Evolutionary conservation across 2,329 filamentous ascomycete genomes (phyloP), one percentile per base, ranked within the genome.

Genomic region (Curvularia spicifera): DNA sequence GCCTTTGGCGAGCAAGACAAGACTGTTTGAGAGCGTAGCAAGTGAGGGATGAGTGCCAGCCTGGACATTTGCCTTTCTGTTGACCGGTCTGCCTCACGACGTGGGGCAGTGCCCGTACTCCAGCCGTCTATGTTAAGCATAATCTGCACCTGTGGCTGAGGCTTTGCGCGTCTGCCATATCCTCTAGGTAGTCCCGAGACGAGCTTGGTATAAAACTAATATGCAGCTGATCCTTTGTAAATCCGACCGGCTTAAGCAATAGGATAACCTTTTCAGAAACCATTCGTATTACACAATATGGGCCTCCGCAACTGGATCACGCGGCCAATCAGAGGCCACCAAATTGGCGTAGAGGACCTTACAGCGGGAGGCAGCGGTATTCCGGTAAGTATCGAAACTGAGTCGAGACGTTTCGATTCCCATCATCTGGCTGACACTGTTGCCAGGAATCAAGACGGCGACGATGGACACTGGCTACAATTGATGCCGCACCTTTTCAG

Each of bases 401-500:
- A 26, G 40, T 43, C 13, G 22, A 43, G 7, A 7, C 8, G 26
- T 43, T 12, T 26, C 6, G 8, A 15, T 43, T 18, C 15, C 6
- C n/a, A 9, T 18, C 22, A n/a, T 15, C 4, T 29, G 22, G 29
- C 52, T 59, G 4, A 59, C 13, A 10, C 0, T 33, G 10, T 29
- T 20, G 9, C 29, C 12, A 57, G 72, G 66, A 67, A 43, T 56
- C 63, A 29, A 70, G 69, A 56, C 69, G 71, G 18, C 67, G 72
- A 6, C 60, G 66, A 66, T 75, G 72, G 72, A 68, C 66, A 7
- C 68, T 75, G 7, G 66, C 72, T 43, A 74, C 71, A 7, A 75
- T 75, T 43, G 72, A 75, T 59, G 61, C 66, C 7, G 69, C 72
- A 12, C 70, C 71, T 2, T 75, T 74, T 50, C 72, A 75, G 22